Evolutionary conservation across 2,329 filamentous ascomycete genomes (phyloP), one percentile per base, ranked within the genome.

Genomic region (Aureobasidium lini): DNA sequence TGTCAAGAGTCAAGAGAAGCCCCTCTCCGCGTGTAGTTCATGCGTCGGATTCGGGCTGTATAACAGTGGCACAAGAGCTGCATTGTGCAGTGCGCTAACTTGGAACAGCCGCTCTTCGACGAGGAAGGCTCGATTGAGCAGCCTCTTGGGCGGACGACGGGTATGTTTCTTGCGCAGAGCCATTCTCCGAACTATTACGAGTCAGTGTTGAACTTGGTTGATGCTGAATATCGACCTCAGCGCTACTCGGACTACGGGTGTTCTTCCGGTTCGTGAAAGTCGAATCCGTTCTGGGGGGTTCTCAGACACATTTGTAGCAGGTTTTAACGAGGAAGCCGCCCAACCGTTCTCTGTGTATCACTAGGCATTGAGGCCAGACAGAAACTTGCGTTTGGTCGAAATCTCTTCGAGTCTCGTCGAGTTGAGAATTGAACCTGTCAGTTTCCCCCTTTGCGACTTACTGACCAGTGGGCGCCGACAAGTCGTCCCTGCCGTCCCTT

Each of bases 11-110:
- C 23, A 23, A 23, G 23, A 23, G 32, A 50, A 37, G 28, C 18
- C 43, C 15, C 54, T 32, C 29, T 58, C 54, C 54, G 54, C 54
- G 54, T 58, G 54, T 48, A 28, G 54, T 58, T 58, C 54, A 58
- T 58, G 54, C 54, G 54, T 42, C 54, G 36, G 36, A 49, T 49
- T 42, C 54, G 34, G 44, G 36, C 44, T 49, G 54, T 49, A 58
- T 58, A 49, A 44, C 36, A 15, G 54, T 58, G 6, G 36, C 44
- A 58, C 54, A 42, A 49, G 32, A 2, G 34, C 44, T 43, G 29
- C 36, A 49, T 43, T 49, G 36, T 28, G 43, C 42, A 48, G 54
- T 23, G 43, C 44, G 44, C 36, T 43, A 42, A 40, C 44, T 16
- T 39, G 28, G 40, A 28, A 49, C 54, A 42, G 34, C 18, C 10